Evolutionary conservation across 2,329 filamentous ascomycete genomes (phyloP), one percentile per base, ranked within the genome.

Genomic region (Colletotrichum paranaense): DNA sequence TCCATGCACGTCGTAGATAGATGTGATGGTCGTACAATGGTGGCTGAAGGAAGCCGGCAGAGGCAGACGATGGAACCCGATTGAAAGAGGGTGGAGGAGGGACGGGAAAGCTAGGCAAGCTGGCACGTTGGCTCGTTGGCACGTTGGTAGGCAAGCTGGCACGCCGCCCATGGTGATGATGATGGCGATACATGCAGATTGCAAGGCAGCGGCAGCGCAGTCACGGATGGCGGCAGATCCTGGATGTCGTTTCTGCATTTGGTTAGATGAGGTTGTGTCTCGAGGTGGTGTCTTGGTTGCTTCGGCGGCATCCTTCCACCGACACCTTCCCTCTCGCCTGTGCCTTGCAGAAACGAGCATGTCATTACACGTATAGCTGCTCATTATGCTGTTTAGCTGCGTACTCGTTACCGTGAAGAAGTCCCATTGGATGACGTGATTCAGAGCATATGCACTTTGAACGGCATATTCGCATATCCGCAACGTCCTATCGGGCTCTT

Each of bases 161-260:
- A 46, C 7, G 42, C 19, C 19, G 42, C 16, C 55, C 32, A 46
- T 42, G 19, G 42, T 28, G 63, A n/a, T 56, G 63, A n/a, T 56
- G 55, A 62, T 32, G 38, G 38, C 38, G 38, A 42, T 42, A 42
- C 53, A 56, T 19, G 53, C 53, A 56, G 57, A 67, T 28, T 24
- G 11, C 12, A 12, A 32, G 12, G 38, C 38, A 62, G 35, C 55
- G 65, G 38, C 24, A 62, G 35, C 55, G 65, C 30, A 67, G 32
- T 62, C 30, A 38, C 46, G n/a, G 28, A 62, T 9, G 49, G 32
- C 52, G 26, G 62, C 62, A 56, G 49, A 62, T 62, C 32, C 56
- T 24, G 62, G 55, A 26, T 56, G 35, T 67, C 60, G 60, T 59
- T 35, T 32, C 66, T 55, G 32, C 30, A 35, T 46, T 8, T n/a